Conservation (phyloP, 495 filamentous ascomycete genomes). For the Darksidea phi region DNA sequence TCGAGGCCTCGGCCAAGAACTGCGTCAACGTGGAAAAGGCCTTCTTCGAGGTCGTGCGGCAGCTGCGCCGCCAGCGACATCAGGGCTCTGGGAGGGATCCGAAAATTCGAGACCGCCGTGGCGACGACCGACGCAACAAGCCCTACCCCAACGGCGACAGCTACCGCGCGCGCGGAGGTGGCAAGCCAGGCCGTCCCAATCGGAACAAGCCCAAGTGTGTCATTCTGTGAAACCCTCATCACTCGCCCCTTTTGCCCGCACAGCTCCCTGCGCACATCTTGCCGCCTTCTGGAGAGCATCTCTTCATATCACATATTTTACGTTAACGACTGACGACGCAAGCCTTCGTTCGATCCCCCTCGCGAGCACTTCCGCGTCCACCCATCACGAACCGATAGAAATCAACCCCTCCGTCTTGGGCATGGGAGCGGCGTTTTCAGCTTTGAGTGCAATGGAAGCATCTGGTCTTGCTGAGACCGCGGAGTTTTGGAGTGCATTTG, state of each 20-base stretch:
- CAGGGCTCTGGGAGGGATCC: slow-evolving; percentile 1
- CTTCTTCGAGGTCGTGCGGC: slow-evolving; percentile 95
- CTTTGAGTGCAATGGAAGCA: slow-evolving; percentile 13
- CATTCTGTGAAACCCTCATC: slow-evolving; percentile 21
- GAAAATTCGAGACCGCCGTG: background rate
- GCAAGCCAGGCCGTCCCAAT: background rate
- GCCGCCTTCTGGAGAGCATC: background rate
- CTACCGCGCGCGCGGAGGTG: no score
- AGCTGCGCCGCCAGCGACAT: slow-evolving; percentile 41
- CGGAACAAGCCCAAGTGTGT: slow-evolving; percentile 25
- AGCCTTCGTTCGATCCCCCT: background rate
- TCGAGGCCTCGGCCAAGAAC: slow-evolving; percentile 98
- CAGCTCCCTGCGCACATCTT: background rate
- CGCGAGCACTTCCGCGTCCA: slow-evolving; percentile 2
- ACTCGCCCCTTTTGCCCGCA: background rate
- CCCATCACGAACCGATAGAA: slow-evolving; percentile 8
- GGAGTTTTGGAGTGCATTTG: background rate
- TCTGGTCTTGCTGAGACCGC: background rate
- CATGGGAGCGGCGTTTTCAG: slow-evolving; percentile 15
- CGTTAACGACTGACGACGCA: no score
- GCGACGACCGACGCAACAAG: background rate
- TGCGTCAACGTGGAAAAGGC: slow-evolving; percentile 99
- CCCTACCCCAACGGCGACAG: background rate
- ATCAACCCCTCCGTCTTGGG: background rate
- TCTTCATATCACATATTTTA: no score